Conservation (phyloP, 2,329 filamentous ascomycete species). For the Pseudogymnoascus verrucosus region DNA sequence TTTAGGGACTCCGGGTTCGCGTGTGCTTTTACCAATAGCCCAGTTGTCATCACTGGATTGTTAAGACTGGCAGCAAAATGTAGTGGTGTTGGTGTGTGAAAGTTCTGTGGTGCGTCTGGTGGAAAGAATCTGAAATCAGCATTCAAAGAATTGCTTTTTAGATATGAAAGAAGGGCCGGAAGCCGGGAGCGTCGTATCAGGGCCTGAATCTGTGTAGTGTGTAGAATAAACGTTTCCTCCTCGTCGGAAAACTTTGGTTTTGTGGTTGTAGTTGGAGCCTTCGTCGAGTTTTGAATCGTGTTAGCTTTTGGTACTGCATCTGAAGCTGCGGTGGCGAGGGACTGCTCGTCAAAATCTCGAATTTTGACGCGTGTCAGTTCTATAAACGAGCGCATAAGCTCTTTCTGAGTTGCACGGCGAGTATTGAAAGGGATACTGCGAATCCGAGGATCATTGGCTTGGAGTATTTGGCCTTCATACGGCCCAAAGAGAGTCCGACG, state of each 20-base stretch:
- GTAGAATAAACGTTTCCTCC: conserved; percentile 72
- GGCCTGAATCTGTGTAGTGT: conserved; percentile 83
- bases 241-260: conserved; percentile 67
- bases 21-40: conserved; percentile 64
- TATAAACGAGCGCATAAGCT: conserved; percentile 89
- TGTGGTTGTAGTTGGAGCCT: conserved; percentile 35
- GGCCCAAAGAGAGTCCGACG: conserved; percentile 81
- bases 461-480: conserved; percentile 80
- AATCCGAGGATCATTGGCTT: conserved; percentile 68
- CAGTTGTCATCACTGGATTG: conserved; percentile 65
- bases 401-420: conserved; percentile 80
- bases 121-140: conserved; percentile 71
- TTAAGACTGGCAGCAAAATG: conserved; percentile 82
- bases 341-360: conserved; percentile 63
- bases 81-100: conserved; percentile 71
- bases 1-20: conserved; percentile 68
- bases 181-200: conserved; percentile 85
- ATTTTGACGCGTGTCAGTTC: conserved; percentile 89
- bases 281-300: conserved; percentile 37
- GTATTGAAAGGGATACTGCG: conserved; percentile 92
- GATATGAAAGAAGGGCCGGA: conserved; percentile 75
- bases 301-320: conserved; percentile 37
- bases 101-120: conserved; percentile 53
- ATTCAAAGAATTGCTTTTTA: conserved; percentile 65
- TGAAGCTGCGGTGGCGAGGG: conserved; percentile 42